phyloP scores from a whole-genome alignment of 2,329 filamentous ascomycete genomes.

The Penicillium glabrum region DNA sequence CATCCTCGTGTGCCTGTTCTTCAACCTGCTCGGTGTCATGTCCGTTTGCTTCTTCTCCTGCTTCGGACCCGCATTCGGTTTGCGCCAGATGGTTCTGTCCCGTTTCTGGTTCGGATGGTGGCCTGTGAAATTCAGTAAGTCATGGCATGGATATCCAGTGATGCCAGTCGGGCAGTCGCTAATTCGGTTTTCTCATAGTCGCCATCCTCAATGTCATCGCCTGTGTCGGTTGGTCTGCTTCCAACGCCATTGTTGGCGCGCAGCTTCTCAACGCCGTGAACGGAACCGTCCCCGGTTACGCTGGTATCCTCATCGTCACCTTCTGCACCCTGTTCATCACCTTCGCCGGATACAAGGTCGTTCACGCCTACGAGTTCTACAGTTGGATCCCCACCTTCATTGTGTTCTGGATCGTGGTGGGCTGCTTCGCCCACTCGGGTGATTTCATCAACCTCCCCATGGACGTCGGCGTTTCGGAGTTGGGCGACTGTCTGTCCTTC shows the following conservation, averaged over 20 bases:
- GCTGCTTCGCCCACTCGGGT: conserved; percentile 66
- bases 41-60: conserved; percentile 76
- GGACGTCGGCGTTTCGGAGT: conserved; percentile 57
- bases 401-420: conserved; percentile 70
- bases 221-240: conserved; percentile 72
- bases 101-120: conserved; percentile 75
- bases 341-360: conserved; percentile 73
- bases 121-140: conserved; percentile 65
- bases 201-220: conserved; percentile 70
- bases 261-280: conserved; percentile 77
- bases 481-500: conserved; percentile 64
- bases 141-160: neutral
- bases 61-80: conserved; percentile 71
- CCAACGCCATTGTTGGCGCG: conserved; percentile 78
- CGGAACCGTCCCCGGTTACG: conserved; percentile 65
- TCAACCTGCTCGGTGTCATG: conserved; percentile 71
- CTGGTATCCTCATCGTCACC: conserved; percentile 73
- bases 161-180: conserved; percentile 4
- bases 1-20: conserved; percentile 69
- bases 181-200: conserved; percentile 42
- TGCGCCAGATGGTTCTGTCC: conserved; percentile 78
- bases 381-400: conserved; percentile 72
- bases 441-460: conserved; percentile 65
- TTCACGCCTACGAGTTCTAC: conserved; percentile 75
- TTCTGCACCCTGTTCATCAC: conserved; percentile 66